These are phyloP conservation scores for Globisporangium abappressorium DNA, from an alignment of 352 stramenopile genomes.

Conservation along the genomic window DNA sequence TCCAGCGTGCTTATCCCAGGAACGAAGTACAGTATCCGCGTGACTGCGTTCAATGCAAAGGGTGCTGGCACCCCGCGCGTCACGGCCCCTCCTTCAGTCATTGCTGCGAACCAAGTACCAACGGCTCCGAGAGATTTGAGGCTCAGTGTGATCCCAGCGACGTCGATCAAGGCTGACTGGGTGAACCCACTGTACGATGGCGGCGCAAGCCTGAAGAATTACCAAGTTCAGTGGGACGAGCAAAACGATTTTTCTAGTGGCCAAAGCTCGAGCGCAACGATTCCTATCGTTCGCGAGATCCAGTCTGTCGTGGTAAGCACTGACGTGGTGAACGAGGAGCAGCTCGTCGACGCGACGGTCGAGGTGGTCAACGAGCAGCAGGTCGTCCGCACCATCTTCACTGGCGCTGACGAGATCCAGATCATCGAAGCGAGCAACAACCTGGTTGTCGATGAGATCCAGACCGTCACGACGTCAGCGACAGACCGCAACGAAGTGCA, in stretches of 20 bases:
- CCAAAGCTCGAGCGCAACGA: slow-evolving; percentile 56
- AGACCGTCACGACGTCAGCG: slow-evolving; percentile 90
- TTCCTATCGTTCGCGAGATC: slow-evolving; percentile 90
- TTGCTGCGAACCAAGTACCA: slow-evolving; percentile 61
- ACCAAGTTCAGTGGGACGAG: slow-evolving; percentile 83
- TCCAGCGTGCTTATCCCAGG: slow-evolving; percentile 77
- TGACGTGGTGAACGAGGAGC: slow-evolving; percentile 90
- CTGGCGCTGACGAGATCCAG: slow-evolving; percentile 86
- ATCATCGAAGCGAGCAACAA: slow-evolving; percentile 72
- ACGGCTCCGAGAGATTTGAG: slow-evolving; percentile 54
- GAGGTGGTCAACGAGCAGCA: slow-evolving; percentile 96
- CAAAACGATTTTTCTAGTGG: slow-evolving; percentile 70
- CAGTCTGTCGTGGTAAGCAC: slow-evolving; percentile 81
- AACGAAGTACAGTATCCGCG: slow-evolving; percentile 72
- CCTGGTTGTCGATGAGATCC: slow-evolving; percentile 86
- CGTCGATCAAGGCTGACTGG: slow-evolving; percentile 83
- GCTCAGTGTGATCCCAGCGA: slow-evolving; percentile 53
- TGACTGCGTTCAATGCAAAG: slow-evolving; percentile 77
- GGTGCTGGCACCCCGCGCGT: slow-evolving; percentile 46
- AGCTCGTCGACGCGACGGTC: slow-evolving; percentile 91
- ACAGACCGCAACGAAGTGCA: slow-evolving; percentile 92
- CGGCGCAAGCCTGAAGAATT: slow-evolving; percentile 74
- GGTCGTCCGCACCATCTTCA: slow-evolving; percentile 88
- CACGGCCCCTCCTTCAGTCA: slow-evolving; percentile 43
- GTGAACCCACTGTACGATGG: slow-evolving; percentile 90